Evolutionary conservation across 2,329 filamentous ascomycete species (phyloP).

Genomic region (Chaetomium olivaceum): DNA sequence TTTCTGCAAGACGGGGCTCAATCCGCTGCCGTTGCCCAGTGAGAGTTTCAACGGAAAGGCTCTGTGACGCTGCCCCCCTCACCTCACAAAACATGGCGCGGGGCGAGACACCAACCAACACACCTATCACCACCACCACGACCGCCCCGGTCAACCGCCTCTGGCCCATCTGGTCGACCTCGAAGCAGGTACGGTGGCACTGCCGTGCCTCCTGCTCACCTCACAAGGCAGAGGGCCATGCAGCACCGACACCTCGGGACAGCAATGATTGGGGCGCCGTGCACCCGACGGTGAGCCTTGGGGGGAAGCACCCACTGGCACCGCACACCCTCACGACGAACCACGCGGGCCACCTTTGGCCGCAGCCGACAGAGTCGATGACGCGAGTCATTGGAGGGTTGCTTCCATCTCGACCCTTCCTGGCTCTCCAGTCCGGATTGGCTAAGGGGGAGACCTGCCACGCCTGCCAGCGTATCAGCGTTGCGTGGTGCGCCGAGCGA

Average conservation of each 20-base stretch:
- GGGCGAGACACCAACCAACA: not conserved
- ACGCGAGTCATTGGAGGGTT: slow-evolving; percentile 12
- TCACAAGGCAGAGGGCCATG: slow-evolving; percentile 16
- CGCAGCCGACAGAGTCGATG: not conserved
- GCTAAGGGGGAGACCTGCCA: not conserved
- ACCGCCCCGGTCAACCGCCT: slow-evolving; percentile 7
- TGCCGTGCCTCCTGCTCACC: slow-evolving; percentile 11
- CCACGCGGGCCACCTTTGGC: slow-evolving; percentile 4
- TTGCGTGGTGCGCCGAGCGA: not conserved
- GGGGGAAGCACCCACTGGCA: not conserved
- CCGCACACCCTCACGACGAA: not conserved
- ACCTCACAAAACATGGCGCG: not conserved
- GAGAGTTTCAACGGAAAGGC: not conserved
- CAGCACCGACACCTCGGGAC: slow-evolving; percentile 15
- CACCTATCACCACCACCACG: not conserved
- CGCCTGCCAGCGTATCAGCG: not conserved
- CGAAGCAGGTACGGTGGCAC: slow-evolving; percentile 22
- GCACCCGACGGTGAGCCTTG: slow-evolving; percentile 2
- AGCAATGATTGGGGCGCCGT: slow-evolving; percentile 15
- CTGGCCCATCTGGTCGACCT: not conserved
- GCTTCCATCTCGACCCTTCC: not conserved
- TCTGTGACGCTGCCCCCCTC: not conserved
- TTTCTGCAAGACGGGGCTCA: not conserved
- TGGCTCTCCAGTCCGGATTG: not conserved
- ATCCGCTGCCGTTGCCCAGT: not conserved